Base-by-base conservation (phyloP, 352 stramenopile species). In the Phytopythium mirpurense region DNA sequence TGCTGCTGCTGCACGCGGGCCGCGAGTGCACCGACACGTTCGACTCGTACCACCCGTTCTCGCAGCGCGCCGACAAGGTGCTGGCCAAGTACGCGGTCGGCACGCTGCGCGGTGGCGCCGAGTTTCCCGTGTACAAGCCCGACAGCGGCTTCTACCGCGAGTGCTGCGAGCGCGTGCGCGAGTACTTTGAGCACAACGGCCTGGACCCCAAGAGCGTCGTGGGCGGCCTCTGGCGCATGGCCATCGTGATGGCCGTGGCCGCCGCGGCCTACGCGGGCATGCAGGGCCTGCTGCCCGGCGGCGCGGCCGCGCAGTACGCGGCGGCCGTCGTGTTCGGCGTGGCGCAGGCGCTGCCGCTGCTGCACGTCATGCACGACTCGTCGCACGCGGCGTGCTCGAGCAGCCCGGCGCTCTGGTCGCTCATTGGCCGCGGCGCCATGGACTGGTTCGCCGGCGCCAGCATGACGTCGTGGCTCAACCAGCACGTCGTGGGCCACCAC, bases 401-500 rank as follows among this genome's bases (percentile, higher is more conserved):
- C 62, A 86, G 68, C 56, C 85, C 75, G 11, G 79, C 63, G 47
- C 56, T 88, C 40, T 96, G 86, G 74, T 73, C 67, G 24, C 52
- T 92, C 34, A 88, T 85, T 34, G 90, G 72, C 48, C 86, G 81
- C 54, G 82, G 78, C 45, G 83, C 71, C 37, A 90, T 97, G 74
- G 89, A 97, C 68, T 96, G 89, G 79, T 92, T 96, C 31, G 81
- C 88, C 18, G 90, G 90, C 29, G 84, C 82, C n/a, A 94, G 73
- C 74, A 97, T 95, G 84, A 71, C 86, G 55, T 97, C 82, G 72
- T 98, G 89, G 93, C 83, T 97, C 34, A 95, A 97, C 63, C 94
- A 98, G 72, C 94, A 98, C 76, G 92, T 97, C 7, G 90, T 98
- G 56, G 94, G 90, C 46, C 94, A 98, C 72, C 94, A 98, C 75